Conservation (phyloP, 1,139 yeast genomes). For the Blastobotrys indianensis region DNA sequence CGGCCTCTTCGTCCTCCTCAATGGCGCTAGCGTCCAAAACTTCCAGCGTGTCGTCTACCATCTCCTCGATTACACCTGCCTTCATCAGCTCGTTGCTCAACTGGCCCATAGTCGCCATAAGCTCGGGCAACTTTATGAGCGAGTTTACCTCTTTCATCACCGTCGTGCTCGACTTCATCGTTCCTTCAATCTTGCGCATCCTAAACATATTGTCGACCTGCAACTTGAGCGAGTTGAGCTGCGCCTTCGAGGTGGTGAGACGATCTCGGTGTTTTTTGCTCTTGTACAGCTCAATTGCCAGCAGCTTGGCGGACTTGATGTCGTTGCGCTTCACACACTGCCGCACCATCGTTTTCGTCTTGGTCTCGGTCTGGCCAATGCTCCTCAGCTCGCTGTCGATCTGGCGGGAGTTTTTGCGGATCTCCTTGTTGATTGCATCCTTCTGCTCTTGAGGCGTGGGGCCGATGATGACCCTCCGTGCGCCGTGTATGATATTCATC, state of each 20-base stretch:
- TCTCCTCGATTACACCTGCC: slow-evolving; percentile 86
- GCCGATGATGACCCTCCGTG: slow-evolving; percentile 82
- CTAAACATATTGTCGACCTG: slow-evolving; percentile 91
- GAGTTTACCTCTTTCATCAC: slow-evolving; percentile 87
- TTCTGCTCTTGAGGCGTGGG: slow-evolving; percentile 95
- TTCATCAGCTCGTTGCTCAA: slow-evolving; percentile 82
- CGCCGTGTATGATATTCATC: slow-evolving; percentile 36
- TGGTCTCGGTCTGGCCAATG: slow-evolving; percentile 48
- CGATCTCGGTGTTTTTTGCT: slow-evolving; percentile 70
- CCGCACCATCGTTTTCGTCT: slow-evolving; percentile 70
- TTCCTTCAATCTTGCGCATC: slow-evolving; percentile 73
- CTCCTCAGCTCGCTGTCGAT: slow-evolving; percentile 66
- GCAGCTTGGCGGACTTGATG: slow-evolving; percentile 62
- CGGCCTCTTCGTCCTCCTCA: slow-evolving; percentile 61
- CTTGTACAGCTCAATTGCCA: slow-evolving; percentile 76
- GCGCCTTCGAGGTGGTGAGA: slow-evolving; percentile 74
- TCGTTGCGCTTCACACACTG: slow-evolving; percentile 77
- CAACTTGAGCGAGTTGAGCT: slow-evolving; percentile 78
- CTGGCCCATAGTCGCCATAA: slow-evolving; percentile 80
- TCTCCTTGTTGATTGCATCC: slow-evolving; percentile 71
- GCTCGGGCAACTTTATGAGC: slow-evolving; percentile 70
- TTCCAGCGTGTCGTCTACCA: slow-evolving; percentile 90
- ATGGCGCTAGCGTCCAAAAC: slow-evolving; percentile 59
- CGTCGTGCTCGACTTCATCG: slow-evolving; percentile 70
- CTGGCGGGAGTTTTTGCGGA: slow-evolving; percentile 81